These are phyloP conservation scores for Camelina sativa DNA, from an alignment of 345 rosid genomes.

Conservation along the genomic window DNA sequence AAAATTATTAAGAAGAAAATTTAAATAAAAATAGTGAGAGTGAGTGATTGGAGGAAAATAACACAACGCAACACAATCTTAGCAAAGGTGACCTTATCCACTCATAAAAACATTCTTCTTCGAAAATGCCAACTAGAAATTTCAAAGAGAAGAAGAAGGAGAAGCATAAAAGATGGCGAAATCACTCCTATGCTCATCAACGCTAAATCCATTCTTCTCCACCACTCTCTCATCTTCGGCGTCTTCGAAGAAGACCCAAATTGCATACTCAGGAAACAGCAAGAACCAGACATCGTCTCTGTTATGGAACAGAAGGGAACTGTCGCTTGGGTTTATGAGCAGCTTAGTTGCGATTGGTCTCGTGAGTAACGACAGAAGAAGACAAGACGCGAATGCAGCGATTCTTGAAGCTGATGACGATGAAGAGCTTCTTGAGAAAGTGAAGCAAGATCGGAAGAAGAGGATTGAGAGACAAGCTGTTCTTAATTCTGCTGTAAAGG, in stretches of 20 bases:
- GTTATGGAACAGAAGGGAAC: constrained; percentile 53
- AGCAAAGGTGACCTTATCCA: constrained; percentile 33
- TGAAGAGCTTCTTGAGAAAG: constrained; percentile 84
- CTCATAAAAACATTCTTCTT: constrained; percentile 6
- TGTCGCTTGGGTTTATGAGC: constrained; percentile 58
- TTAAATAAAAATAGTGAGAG: not conserved
- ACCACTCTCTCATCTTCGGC: constrained; percentile 27
- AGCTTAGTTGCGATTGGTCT: constrained; percentile 53
- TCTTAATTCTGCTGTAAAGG: constrained; percentile 68
- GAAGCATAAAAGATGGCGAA: constrained; percentile 37
- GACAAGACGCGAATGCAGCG: constrained; percentile 64
- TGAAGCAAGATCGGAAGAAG: constrained; percentile 80
- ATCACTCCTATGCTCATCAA: constrained; percentile 34
- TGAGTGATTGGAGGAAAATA: constrained; percentile 43
- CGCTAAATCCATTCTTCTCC: constrained; percentile 29
- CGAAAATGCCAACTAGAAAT: constrained; percentile 9
- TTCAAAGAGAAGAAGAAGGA: not conserved
- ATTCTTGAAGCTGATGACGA: constrained; percentile 94
- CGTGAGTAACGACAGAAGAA: constrained; percentile 35
- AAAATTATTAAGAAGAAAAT: not conserved
- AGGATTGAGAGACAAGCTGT: constrained; percentile 86
- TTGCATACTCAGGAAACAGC: constrained; percentile 46
- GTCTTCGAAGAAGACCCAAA: constrained; percentile 23
- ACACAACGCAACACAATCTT: constrained; percentile 35
- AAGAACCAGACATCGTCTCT: constrained; percentile 45